These are phyloP conservation scores for Ganoderma boninense DNA, from an alignment of 1,284 basidiomycete genomes.

Conservation along the genomic window DNA sequence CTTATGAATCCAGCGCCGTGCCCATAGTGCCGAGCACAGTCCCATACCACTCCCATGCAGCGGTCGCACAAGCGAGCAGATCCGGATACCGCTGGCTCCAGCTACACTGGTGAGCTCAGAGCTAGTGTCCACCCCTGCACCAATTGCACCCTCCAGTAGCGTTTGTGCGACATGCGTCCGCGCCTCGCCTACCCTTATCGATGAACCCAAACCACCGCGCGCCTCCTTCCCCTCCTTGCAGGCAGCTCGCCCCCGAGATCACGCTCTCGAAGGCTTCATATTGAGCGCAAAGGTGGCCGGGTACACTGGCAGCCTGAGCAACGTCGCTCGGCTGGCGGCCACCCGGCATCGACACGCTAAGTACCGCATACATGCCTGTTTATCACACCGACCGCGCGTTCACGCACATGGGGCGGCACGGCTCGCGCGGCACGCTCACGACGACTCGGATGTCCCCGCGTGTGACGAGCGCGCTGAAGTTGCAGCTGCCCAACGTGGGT, in stretches of 20 bases:
- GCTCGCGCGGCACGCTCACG: constrained; percentile 47
- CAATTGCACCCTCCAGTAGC: background rate
- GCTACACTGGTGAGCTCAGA: constrained; percentile 66
- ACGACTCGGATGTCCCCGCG: constrained; percentile 49
- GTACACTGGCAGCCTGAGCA: constrained; percentile 74
- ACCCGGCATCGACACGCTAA: constrained; percentile 63
- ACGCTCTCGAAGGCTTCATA: background rate
- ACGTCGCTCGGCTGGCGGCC: constrained; percentile 73
- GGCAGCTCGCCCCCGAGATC: background rate
- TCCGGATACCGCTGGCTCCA: constrained; percentile 78
- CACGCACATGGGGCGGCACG: constrained; percentile 66
- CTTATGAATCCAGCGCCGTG: constrained; percentile 53
- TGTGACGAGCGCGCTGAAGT: constrained; percentile 47
- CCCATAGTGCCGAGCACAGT: constrained; percentile 80
- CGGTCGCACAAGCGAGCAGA: constrained; percentile 71
- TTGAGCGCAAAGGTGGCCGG: constrained; percentile 62
- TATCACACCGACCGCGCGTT: constrained; percentile 68
- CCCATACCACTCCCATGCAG: constrained; percentile 72
- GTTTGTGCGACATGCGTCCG: background rate
- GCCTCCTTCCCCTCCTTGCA: background rate
- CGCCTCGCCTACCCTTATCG: background rate
- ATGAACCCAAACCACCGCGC: background rate
- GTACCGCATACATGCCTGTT: constrained; percentile 65
- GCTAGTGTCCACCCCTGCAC: background rate
- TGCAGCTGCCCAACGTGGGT: constrained; percentile 52